phyloP scores from a whole-genome alignment of 495 filamentous ascomycete species.

The Penicillium steckii region DNA sequence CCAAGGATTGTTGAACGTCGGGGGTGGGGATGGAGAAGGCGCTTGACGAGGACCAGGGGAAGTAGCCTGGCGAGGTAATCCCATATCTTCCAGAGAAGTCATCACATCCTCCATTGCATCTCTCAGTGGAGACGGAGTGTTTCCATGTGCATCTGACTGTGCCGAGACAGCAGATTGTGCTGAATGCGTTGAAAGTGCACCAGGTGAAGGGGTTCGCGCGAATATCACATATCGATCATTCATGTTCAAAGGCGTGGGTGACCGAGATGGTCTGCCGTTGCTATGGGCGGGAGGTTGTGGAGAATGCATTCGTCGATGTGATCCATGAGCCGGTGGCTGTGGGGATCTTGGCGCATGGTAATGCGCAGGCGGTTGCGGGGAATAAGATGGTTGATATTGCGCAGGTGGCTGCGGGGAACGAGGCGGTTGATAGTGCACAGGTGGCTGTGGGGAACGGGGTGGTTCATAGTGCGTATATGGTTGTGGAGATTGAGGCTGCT shows the following conservation, averaged over 20 bases:
- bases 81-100: slow-evolving; percentile 91
- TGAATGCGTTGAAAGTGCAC: slow-evolving; percentile 53
- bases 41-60: slow-evolving; percentile 46
- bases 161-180: slow-evolving; percentile 43
- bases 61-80: slow-evolving; percentile 52
- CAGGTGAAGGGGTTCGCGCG: slow-evolving; percentile 59
- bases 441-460: slow-evolving; percentile 10
- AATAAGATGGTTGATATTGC: slow-evolving; percentile 1
- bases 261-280: slow-evolving; percentile 20
- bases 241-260: slow-evolving; percentile 45
- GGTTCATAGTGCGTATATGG: background rate
- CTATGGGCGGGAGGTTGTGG: slow-evolving; percentile 17
- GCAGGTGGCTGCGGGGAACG: slow-evolving; percentile 10
- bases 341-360: background rate
- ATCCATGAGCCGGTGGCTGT: background rate
- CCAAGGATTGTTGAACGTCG: slow-evolving; percentile 73
- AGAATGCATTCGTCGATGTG: slow-evolving; percentile 9
- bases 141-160: slow-evolving; percentile 59
- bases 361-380: slow-evolving; percentile 9
- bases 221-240: slow-evolving; percentile 48
- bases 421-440: slow-evolving; percentile 4
- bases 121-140: slow-evolving; percentile 87
- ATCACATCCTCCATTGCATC: slow-evolving; percentile 99
- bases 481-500: background rate
- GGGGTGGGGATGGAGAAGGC: slow-evolving; percentile 47